Evolutionary conservation across 768 basidiomycete genomes (phyloP), one percentile per base, ranked within the genome.

Genomic region (Leccinum uliginosum): DNA sequence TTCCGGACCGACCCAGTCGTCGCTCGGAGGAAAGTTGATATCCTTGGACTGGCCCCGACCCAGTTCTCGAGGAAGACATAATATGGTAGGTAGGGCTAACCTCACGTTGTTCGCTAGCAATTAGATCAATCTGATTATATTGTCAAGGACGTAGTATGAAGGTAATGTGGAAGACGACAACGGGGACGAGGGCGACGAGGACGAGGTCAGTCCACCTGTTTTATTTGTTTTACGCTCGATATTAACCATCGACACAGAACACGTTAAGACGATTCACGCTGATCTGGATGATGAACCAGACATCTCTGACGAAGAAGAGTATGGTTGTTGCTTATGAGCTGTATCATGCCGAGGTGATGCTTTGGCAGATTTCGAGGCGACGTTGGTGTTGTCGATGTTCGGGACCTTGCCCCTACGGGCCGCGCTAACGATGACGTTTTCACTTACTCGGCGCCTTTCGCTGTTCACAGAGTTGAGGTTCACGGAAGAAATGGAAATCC

Each of bases 251-350:
- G 12, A 30, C 15, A 21, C 57, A 78, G 77, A 76, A 26, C 77
- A 76, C 9, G 82, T 86, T 47, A 82, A 82, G 64, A 78, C 84
- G 49, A 80, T 84, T 43, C 83, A 83, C 49, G 80, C 81, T 54
- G 83, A 81, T 44, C 83, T 83, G 59, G 85, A 82, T 29, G 81
- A 79, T 50, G 81, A 82, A 54, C 83, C 78, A 4, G 87, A 85
- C 57, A 73, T 81, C 68, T 88, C 86, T 10, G 84, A 85, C 60
- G 86, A 85, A 51, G 83, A 86, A 60, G 86, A 85, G 75, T 86
- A 75, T 51, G 77, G 68, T 4, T 62, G 71, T 55, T 27, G 3
- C 24, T 51, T 50, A 6, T 7, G 47, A 40, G 34, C n/a, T 7
- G 1, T 48, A 29, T 48, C 45, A 53, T 53, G 10, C 46, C 34